Conservation (phyloP, 495 filamentous ascomycete species). For the Wilcoxina mikolae region DNA sequence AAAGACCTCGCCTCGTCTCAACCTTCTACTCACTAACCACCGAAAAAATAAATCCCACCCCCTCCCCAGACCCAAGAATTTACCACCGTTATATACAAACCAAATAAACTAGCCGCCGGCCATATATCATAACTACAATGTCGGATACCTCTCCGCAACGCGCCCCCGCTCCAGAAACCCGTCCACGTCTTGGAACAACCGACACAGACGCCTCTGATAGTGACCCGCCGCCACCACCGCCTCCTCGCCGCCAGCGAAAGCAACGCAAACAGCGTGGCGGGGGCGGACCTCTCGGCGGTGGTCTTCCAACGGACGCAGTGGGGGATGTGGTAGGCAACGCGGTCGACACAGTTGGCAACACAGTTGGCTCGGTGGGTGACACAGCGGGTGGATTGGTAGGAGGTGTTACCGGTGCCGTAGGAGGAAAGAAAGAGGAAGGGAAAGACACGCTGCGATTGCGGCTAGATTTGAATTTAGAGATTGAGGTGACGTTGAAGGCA, state of each 20-base stretch:
- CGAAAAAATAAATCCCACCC: no score
- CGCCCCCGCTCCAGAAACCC: background rate
- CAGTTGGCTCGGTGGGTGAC: slow-evolving; percentile 2
- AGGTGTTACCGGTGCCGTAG: slow-evolving; percentile 4
- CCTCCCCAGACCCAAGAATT: background rate
- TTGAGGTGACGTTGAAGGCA: slow-evolving; percentile 85
- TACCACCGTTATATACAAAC: background rate
- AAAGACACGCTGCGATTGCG: slow-evolving; percentile 64
- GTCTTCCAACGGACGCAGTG: slow-evolving; percentile 4
- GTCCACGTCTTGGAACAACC: background rate
- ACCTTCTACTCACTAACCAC: background rate
- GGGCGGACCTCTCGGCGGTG: slow-evolving; percentile 3
- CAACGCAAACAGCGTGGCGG: background rate
- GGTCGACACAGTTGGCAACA: slow-evolving; percentile 7
- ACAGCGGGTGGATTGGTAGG: slow-evolving; percentile 3
- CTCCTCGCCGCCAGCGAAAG: slow-evolving; percentile 2
- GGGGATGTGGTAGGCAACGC: slow-evolving; percentile 3
- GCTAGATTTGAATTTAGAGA: slow-evolving; percentile 74
- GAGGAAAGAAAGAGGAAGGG: slow-evolving; percentile 24
- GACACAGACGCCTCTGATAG: background rate
- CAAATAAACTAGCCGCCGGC: background rate
- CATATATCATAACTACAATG: background rate
- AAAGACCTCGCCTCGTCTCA: background rate
- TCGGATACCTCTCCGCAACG: background rate
- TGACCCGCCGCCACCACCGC: background rate